Evolutionary conservation across 305 asterid species (phyloP).

Genomic region (Plantago coronopus): DNA sequence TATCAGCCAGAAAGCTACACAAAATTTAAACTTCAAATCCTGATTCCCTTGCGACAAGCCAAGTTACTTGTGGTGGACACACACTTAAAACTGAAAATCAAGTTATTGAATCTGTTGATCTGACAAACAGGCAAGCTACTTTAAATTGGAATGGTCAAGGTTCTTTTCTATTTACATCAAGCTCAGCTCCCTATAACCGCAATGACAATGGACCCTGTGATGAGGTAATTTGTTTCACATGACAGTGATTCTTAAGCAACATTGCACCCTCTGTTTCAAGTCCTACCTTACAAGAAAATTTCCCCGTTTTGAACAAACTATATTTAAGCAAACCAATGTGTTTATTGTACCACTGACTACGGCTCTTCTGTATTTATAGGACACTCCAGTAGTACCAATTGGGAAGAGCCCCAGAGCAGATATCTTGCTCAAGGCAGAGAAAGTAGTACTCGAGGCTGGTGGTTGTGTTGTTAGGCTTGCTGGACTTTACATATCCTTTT

Average conservation of each 20-base stretch:
- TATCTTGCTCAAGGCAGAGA: slow-evolving; percentile 73
- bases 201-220: slow-evolving; percentile 76
- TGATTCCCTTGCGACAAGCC: not conserved
- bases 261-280: no score
- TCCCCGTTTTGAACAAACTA: not conserved
- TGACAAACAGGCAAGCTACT: slow-evolving; percentile 65
- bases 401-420: slow-evolving; percentile 92
- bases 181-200: slow-evolving; percentile 94
- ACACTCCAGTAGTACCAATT: slow-evolving; percentile 76
- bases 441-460: slow-evolving; percentile 69
- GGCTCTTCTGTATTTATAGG: slow-evolving; percentile 38
- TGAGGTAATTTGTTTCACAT: slow-evolving; percentile 49
- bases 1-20: not conserved
- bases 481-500: slow-evolving; percentile 97
- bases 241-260: not conserved
- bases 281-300: not conserved
- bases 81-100: not conserved
- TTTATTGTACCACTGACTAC: slow-evolving; percentile 4
- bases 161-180: slow-evolving; percentile 88
- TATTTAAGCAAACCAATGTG: not conserved
- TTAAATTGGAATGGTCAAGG: slow-evolving; percentile 92
- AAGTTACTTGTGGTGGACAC: not conserved
- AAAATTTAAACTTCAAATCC: not conserved
- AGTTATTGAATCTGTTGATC: slow-evolving; percentile 14
- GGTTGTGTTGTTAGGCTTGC: slow-evolving; percentile 91